phyloP scores from a whole-genome alignment of 371 early-diverging fungal genomes.

The Pancytospora epiphaga region DNA sequence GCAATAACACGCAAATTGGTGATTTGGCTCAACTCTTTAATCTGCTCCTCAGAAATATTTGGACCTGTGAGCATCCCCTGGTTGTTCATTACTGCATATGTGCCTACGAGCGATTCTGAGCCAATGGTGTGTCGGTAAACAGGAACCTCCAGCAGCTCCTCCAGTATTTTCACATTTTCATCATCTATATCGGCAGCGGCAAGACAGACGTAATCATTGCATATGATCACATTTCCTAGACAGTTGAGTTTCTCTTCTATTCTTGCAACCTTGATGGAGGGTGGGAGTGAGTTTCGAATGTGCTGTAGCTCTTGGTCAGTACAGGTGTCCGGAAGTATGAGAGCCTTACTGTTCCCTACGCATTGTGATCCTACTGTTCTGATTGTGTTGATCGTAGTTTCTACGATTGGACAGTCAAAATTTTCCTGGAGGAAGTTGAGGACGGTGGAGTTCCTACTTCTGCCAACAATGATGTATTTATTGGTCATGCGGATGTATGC shows the following conservation, averaged over 20 bases:
- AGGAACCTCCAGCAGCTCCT: conserved; percentile 88
- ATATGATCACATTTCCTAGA: conserved; percentile 94
- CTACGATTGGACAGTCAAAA: conserved; percentile 93
- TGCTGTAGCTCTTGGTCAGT: conserved; percentile 98
- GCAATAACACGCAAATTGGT: conserved; percentile 92
- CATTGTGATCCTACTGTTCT: conserved; percentile 86
- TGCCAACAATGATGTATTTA: conserved; percentile 91
- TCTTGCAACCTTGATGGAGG: conserved; percentile 79
- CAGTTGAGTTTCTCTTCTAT: conserved; percentile 95
- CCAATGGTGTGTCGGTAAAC: conserved; percentile 96
- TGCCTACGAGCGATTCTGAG: conserved; percentile 90
- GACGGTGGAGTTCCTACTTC: conserved; percentile 71
- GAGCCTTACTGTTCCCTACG: conserved; percentile 86
- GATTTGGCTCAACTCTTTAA: conserved; percentile 91
- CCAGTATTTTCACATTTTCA: conserved; percentile 93
- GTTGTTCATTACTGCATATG: conserved; percentile 87
- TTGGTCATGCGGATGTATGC: conserved; percentile 93
- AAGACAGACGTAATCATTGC: conserved; percentile 97
- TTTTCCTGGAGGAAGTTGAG: conserved; percentile 64
- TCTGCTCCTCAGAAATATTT: conserved; percentile 81
- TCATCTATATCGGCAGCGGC: conserved; percentile 82
- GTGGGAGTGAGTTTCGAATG: conserved; percentile 88
- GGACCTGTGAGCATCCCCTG: conserved; percentile 95
- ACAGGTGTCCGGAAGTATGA: conserved; percentile 85
- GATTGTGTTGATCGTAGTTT: conserved; percentile 91